phyloP scores from a whole-genome alignment of 2,329 filamentous ascomycete species.

The Exophiala spinifera region DNA sequence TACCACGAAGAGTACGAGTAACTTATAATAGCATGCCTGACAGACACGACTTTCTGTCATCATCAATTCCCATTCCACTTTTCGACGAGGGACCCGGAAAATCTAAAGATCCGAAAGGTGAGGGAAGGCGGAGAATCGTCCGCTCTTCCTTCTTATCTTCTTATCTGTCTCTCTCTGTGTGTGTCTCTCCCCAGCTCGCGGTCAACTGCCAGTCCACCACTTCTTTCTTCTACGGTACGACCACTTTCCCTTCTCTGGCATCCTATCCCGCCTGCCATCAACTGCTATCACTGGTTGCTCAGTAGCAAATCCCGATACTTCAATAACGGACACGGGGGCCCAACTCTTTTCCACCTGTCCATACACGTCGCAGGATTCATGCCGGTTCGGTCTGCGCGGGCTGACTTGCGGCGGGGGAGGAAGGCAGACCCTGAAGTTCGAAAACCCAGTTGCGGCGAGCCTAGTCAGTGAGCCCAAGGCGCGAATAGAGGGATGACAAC shows the following conservation, averaged over 20 bases:
- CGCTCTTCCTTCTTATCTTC: too few relatives aligned
- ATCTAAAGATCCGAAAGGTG: too few relatives aligned
- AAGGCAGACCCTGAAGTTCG: too few relatives aligned
- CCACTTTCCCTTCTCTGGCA: constrained; percentile 17
- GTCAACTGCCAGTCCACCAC: constrained; percentile 7
- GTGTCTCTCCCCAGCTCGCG: constrained; percentile 14
- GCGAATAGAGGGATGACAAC: background rate
- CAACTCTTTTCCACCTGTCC: background rate
- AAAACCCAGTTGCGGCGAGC: too few relatives aligned
- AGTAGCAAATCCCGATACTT: background rate
- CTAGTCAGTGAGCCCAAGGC: too few relatives aligned
- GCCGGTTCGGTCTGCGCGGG: background rate
- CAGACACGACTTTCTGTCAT: too few relatives aligned
- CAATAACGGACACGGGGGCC: constrained; percentile 1
- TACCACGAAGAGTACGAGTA: too few relatives aligned
- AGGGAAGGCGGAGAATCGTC: too few relatives aligned
- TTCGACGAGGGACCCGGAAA: too few relatives aligned
- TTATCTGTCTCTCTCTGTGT: constrained; percentile 1
- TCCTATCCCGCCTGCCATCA: constrained; percentile 8
- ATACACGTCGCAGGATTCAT: constrained; percentile 12
- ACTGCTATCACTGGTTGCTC: background rate
- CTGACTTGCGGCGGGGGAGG: background rate
- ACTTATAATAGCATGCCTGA: too few relatives aligned
- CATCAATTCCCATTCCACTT: too few relatives aligned
- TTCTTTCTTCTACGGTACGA: background rate